A percentile compares a stretch with the other conserved stretches of the same genome.
Conservation (phyloP, 2,329 filamentous ascomycete genomes). For the Fusarium musae region DNA sequence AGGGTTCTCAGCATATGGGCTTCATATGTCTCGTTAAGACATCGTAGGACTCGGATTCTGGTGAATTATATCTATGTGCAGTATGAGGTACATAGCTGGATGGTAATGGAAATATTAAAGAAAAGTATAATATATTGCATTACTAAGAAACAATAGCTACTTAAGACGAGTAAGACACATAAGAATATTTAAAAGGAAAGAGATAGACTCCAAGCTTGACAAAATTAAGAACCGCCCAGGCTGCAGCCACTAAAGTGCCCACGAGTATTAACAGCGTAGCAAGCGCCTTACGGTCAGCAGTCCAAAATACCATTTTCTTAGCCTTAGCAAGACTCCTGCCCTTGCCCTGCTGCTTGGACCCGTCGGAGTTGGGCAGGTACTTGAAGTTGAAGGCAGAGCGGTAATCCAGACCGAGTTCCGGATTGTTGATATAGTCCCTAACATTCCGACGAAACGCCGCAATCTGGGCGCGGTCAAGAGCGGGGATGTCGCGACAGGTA, state of each 20-base stretch:
- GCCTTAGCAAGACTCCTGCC: not conserved
- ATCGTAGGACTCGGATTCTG: too few relatives aligned
- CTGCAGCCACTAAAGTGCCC: accelerated
- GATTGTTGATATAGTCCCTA: not conserved
- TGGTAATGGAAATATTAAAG: too few relatives aligned
- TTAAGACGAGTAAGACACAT: not conserved
- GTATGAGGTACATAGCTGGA: too few relatives aligned
- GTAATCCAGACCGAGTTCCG: not conserved
- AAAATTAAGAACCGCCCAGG: accelerated
- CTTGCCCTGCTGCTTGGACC: accelerated
- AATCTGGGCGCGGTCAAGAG: not conserved
- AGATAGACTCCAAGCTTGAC: not conserved
- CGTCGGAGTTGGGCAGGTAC: not conserved
- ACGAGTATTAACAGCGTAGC: not conserved
- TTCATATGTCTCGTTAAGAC: too few relatives aligned
- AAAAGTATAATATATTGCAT: too few relatives aligned
- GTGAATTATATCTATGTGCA: too few relatives aligned
- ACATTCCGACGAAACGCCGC: not conserved
- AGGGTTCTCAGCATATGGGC: too few relatives aligned
- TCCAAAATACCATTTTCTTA: not conserved
- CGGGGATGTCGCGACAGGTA: not conserved
- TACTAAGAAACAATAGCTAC: too few relatives aligned
- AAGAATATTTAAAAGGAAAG: accelerated
- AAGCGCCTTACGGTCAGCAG: not conserved
- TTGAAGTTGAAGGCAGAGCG: not conserved